A percentile compares a stretch with the other conserved stretches of the same genome.
These are phyloP conservation scores for Solanum pinnatisectum DNA, from an alignment of 257 asterid genomes.

Conservation along the genomic window DNA sequence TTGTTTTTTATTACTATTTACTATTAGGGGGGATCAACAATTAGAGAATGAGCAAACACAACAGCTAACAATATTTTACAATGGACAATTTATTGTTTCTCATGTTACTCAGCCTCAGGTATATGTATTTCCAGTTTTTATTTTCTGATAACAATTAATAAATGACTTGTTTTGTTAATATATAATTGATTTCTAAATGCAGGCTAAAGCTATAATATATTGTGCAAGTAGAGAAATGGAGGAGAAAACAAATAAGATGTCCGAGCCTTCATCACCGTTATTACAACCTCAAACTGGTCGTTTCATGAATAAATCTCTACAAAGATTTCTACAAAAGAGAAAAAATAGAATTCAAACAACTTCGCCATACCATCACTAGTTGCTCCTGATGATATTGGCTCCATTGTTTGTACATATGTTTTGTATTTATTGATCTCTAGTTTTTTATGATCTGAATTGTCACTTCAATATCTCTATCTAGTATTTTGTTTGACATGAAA, in stretches of 20 bases:
- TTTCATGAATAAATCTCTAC: constrained; percentile 18
- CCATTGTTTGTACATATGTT: background rate
- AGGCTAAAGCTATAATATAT: constrained; percentile 9
- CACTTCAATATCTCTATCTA: no score
- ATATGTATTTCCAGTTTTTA: background rate
- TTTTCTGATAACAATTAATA: no score
- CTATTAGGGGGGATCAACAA: background rate
- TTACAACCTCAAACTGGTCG: background rate
- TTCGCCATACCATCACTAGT: constrained; percentile 7
- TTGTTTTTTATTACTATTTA: background rate
- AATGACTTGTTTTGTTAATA: no score
- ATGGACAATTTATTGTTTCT: constrained; percentile 32
- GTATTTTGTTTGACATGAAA: no score
- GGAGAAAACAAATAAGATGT: background rate
- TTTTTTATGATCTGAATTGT: no score
- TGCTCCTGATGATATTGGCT: background rate
- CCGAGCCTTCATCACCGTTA: background rate
- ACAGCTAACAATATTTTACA: constrained; percentile 42
- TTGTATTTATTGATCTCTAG: background rate
- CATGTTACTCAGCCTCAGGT: constrained; percentile 43
- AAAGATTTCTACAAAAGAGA: constrained; percentile 23
- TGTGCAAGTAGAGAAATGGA: constrained; percentile 15
- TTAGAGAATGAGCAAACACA: background rate
- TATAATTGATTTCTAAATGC: background rate
- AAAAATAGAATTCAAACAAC: constrained; percentile 9